Base-by-base conservation (phyloP, 306 rosid genomes). In the Citrullus amarus region DNA sequence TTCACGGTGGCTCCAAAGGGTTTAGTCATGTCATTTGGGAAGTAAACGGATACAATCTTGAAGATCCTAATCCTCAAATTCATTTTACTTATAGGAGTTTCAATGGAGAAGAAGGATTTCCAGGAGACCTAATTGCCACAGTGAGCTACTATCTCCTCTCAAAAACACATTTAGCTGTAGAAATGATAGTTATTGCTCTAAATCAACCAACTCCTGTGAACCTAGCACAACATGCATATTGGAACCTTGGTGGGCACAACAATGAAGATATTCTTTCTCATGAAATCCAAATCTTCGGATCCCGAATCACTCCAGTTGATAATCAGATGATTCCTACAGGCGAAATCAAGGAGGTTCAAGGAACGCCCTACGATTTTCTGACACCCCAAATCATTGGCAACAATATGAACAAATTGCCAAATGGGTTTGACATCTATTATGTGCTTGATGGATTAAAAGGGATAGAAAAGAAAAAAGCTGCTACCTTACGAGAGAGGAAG, bases 1-100 rank as follows among this genome's bases (percentile, higher is more conserved):
- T 78, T 18, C 73, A 78, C 6, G 84, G 71, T 12, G 84, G 81
- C 5, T 48, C 62, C 50, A 81, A n/a, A 66, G 84, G 72, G 4
- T 77, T 77, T 43, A 46, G 80, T 6, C 70, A 61, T 58, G 80
- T 68, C 1, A 53, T 57, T 56, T 81, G 81, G 83, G 28, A 66
- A 9, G 84, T 34, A 30, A 46, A n/a, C 18, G 17, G 5, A 30
- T 43, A 55, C 54, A 41, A 53, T 32, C 25, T 0, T 1, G 15
- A 77, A n/a, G 38, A 76, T 8, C 18, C 20, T 16, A 4, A 15
- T 78, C 80, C 71, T 44, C 30, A 60, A 43, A 81, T 81, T 41
- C 54, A 54, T 14, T 66, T 80, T 18, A 46, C 62, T 46, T 78
- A 78, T 32, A 34, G 30, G 3, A 55, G 72, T 50, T 54, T 13